A percentile compares a stretch with the other conserved stretches of the same genome.
Evolutionary conservation across 768 basidiomycete species (phyloP).

Genomic region (Mycena rosella): DNA sequence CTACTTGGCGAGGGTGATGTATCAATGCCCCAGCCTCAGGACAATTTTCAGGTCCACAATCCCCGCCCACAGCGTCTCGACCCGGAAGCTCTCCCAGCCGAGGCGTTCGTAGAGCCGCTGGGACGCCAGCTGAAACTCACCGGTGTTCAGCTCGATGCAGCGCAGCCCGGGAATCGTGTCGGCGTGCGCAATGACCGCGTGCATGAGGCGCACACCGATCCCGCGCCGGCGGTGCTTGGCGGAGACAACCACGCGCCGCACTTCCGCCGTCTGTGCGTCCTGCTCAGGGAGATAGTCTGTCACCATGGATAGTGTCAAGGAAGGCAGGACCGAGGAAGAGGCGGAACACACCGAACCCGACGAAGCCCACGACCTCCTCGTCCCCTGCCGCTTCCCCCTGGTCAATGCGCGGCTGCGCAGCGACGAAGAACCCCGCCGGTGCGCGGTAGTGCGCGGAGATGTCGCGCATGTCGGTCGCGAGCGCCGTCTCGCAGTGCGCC

Average conservation of each 20-base stretch:
- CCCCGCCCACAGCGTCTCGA: background rate
- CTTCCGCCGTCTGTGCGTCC: constrained; percentile 8
- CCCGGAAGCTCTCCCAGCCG: background rate
- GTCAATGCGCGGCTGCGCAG: background rate
- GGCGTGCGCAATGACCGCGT: background rate
- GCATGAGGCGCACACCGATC: constrained; percentile 11
- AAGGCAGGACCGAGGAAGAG: too few relatives aligned
- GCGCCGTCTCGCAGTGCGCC: constrained; percentile 9
- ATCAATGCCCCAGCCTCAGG: too few relatives aligned
- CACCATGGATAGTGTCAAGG: too few relatives aligned
- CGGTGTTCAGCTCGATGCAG: constrained; percentile 11
- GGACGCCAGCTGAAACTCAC: constrained; percentile 6
- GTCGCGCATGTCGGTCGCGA: constrained; percentile 19
- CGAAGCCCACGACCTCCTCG: constrained; percentile 19
- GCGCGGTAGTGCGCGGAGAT: constrained; percentile 15
- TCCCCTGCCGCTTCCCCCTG: background rate
- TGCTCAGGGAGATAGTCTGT: constrained; percentile 8
- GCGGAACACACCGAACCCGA: constrained; percentile 25
- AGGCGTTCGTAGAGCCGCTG: constrained; percentile 4
- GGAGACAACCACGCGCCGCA: constrained; percentile 14
- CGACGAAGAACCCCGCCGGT: constrained; percentile 16
- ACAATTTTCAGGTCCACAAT: too few relatives aligned
- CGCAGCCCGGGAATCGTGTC: constrained; percentile 8
- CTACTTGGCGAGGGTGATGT: too few relatives aligned
- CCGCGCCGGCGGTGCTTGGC: constrained; percentile 7